Evolutionary conservation across 1,139 yeast genomes (phyloP), one percentile per base, ranked within the genome.

Genomic region (Protomyces lactucae-debilis): DNA sequence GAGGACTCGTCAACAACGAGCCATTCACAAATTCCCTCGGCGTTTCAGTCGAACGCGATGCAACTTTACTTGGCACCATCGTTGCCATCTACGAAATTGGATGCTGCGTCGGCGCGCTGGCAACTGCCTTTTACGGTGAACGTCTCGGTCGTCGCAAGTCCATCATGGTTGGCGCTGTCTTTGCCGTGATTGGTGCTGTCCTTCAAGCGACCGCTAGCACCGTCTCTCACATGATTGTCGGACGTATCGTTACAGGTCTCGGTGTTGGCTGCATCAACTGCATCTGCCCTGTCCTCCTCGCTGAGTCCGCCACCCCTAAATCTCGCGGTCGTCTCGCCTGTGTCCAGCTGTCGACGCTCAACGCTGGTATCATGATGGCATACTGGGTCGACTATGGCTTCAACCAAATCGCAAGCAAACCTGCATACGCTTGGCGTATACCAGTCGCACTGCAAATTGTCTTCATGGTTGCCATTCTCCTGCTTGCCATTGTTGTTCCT

Each of bases 71-170:
- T 72, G 91, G 91, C 73, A 85, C 86, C 3, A 85, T 85, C 52
- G 85, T 87, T 6, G 80, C 91, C 0, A 82, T 87, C 74, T 87
- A 86, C 74, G 92, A 86, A 73, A 75, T 87, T 65, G 95, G 95
- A 14, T 86, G 91, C 79, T 83, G 87, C 78, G 80, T 83, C 69
- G 95, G 95, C 91, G 43, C 69, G 71, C 69, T 82, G 68, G 80
- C 84, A 67, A 87, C 87, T 8, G 80, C 85, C 76, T 77, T 81
- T 71, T 75, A 78, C 68, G 93, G 93, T 73, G 90, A 86, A 68
- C 75, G 70, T 65, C 73, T 79, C 51, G 95, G 95, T 67, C 84
- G 95, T 78, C 82, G 88, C 73, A 83, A 83, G 37, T 76, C 85
- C 68, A 82, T 88, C 67, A 76, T 84, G 48, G 56, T 76, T 43